Evolutionary conservation across 192 early-diverging fungal species (phyloP).

Genomic region (Mortierella antarctica): DNA sequence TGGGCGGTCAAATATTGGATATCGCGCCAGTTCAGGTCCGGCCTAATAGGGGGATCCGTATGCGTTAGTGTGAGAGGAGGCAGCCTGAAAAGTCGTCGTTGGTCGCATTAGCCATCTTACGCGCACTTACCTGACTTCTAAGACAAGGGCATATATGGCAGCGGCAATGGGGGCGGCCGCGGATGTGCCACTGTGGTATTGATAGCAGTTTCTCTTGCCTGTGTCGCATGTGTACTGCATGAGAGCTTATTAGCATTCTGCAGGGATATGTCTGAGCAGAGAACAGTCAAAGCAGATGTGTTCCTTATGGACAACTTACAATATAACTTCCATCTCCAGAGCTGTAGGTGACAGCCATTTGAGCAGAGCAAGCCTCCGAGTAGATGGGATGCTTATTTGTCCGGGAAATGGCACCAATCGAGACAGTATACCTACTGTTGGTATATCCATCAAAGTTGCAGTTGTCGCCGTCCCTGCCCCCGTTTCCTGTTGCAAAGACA

Average conservation of each 20-base stretch:
- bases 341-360: constrained; percentile 89
- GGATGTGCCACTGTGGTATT: constrained; percentile 87
- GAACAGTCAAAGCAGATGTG: background rate
- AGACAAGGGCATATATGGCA: constrained; percentile 85
- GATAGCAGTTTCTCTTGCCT: constrained; percentile 76
- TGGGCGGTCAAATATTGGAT: constrained; percentile 85
- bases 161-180: constrained; percentile 93
- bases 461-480: constrained; percentile 83
- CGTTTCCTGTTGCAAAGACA: constrained; percentile 96
- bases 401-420: constrained; percentile 88
- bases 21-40: constrained; percentile 93
- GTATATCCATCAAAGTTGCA: constrained; percentile 98
- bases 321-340: constrained; percentile 80
- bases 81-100: background rate
- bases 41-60: constrained; percentile 56
- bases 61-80: background rate
- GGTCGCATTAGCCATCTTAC: background rate
- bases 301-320: constrained; percentile 59
- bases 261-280: background rate
- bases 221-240: constrained; percentile 78
- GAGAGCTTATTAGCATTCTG: constrained; percentile 1
- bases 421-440: constrained; percentile 95
- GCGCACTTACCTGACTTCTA: constrained; percentile 55
- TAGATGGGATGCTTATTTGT: constrained; percentile 83
- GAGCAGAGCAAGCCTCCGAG: constrained; percentile 89